A percentile compares a stretch with the other conserved stretches of the same genome.
Conservation (phyloP, 257 asterid genomes). For the Lithospermum erythrorhizon region DNA sequence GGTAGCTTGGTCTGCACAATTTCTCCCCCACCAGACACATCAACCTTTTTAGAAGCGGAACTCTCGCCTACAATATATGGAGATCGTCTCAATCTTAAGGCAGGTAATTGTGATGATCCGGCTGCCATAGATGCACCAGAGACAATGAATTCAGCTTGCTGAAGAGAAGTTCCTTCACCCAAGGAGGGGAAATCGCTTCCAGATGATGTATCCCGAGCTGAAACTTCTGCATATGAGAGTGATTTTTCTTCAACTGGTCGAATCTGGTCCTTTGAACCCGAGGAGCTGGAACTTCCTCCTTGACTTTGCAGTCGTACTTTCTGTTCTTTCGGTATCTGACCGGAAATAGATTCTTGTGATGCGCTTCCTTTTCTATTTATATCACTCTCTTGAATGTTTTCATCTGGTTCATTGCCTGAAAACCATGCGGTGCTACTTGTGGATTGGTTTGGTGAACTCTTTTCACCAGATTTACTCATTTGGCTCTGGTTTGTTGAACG, state of each 20-base stretch:
- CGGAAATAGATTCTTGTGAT: slow-evolving; percentile 24
- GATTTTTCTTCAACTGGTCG: slow-evolving; percentile 21
- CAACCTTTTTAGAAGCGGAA: slow-evolving; percentile 27
- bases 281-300: slow-evolving; percentile 34
- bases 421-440: slow-evolving; percentile 59
- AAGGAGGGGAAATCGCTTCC: slow-evolving; percentile 23
- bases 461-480: slow-evolving; percentile 43
- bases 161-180: slow-evolving; percentile 24
- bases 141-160: slow-evolving; percentile 15
- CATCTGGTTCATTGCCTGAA: slow-evolving; percentile 78
- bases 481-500: slow-evolving; percentile 47
- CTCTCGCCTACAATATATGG: slow-evolving; percentile 18
- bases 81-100: slow-evolving; percentile 25
- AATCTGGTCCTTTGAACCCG: slow-evolving; percentile 25
- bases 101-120: slow-evolving; percentile 18
- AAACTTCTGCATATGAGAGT: slow-evolving; percentile 31
- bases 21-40: slow-evolving; percentile 27
- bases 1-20: slow-evolving; percentile 19
- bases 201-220: slow-evolving; percentile 23
- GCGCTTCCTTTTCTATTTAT: slow-evolving; percentile 6
- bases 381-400: slow-evolving; percentile 22
- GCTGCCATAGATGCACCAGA: slow-evolving; percentile 14
- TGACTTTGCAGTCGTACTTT: slow-evolving; percentile 18
- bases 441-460: slow-evolving; percentile 62
- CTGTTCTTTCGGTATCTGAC: slow-evolving; percentile 23